Conservation (phyloP, 108 stramenopile genomes). For the Aurantiochytrium sp. region DNA sequence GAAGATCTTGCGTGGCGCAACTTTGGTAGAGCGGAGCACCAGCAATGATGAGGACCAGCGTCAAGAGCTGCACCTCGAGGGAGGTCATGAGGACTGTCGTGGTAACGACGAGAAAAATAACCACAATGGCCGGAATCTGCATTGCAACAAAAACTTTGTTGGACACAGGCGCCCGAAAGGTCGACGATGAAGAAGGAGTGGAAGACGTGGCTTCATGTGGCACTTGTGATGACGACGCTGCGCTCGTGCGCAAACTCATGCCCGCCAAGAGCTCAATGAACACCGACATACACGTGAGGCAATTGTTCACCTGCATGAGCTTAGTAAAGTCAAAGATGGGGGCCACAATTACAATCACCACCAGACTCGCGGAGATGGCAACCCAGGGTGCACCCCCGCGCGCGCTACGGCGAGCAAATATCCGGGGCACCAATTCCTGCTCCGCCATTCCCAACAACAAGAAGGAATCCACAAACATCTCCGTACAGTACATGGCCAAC, state of each 20-base stretch:
- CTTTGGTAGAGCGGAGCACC: neutral
- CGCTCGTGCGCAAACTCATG: neutral
- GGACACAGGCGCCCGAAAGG: neutral
- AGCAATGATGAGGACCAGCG: neutral
- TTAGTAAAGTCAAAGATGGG: neutral
- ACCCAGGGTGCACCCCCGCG: neutral
- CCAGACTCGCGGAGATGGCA: neutral
- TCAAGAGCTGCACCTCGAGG: neutral
- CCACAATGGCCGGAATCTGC: neutral
- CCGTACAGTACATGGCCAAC: slow-evolving; percentile 6
- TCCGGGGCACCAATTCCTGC: neutral
- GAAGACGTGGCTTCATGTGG: too few species aligned
- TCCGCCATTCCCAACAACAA: neutral
- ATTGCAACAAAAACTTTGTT: neutral
- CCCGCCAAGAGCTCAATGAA: neutral
- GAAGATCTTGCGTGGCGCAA: neutral
- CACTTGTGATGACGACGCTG: neutral
- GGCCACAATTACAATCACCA: neutral
- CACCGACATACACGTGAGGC: neutral
- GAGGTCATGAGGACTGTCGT: neutral
- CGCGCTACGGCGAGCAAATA: neutral
- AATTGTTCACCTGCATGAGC: slow-evolving; percentile 15
- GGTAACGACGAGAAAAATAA: neutral
- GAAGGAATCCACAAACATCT: neutral
- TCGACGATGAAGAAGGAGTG: neutral